Conservation (phyloP, 2,329 filamentous ascomycete species). For the Pseudogymnoascus sp. region DNA sequence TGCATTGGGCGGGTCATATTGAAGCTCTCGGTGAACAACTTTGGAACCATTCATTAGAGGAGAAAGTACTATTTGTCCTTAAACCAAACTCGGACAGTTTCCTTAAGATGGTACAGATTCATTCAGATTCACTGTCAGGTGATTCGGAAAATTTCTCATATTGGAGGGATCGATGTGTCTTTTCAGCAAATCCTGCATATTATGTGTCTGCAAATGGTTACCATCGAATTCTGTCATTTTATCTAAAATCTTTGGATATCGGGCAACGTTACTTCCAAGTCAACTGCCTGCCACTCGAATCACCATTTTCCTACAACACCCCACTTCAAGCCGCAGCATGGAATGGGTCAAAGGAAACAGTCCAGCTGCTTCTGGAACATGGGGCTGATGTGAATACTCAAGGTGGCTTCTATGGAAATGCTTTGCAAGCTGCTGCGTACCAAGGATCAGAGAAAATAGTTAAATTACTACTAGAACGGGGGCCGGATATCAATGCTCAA, state of each 20-base stretch:
- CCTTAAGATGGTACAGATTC: neutral
- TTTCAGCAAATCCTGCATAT: neutral
- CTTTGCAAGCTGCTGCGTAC: constrained; percentile 14
- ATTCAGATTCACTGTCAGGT: too few species aligned
- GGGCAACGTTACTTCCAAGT: neutral
- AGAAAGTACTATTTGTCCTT: neutral
- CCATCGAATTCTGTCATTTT: neutral
- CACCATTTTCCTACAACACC: neutral
- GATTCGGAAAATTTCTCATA: too few species aligned
- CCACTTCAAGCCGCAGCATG: neutral
- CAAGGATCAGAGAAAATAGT: neutral
- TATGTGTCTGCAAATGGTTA: neutral
- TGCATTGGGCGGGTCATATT: neutral
- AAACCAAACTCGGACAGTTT: neutral
- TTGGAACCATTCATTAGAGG: neutral
- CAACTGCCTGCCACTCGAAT: neutral
- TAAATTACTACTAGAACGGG: neutral
- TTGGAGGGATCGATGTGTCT: neutral
- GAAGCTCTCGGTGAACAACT: neutral
- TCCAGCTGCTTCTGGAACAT: constrained; percentile 8
- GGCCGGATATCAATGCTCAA: constrained; percentile 9
- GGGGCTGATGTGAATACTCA: neutral
- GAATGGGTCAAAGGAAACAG: neutral
- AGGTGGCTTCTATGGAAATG: constrained; percentile 10
- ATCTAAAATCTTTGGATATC: neutral